Base-by-base conservation (phyloP, 2,329 filamentous ascomycete species). In the Karstenula rhodostoma region DNA sequence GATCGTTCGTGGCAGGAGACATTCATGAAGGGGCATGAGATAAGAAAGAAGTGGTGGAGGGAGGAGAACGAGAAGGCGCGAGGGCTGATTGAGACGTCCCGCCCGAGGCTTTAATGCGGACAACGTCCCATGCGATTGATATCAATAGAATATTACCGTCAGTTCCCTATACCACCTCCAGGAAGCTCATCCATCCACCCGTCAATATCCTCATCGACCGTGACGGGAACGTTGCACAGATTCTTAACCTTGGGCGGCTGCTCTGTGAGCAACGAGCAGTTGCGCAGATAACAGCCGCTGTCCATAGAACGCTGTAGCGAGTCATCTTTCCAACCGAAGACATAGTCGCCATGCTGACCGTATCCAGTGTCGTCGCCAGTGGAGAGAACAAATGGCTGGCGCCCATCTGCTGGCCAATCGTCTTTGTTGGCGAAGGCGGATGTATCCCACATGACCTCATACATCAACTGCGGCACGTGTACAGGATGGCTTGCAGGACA, bases 41-140 rank as follows among this genome's bases (percentile, higher is more conserved):
- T 78, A 61, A 80, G 87, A 51, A 88, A 85, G 73, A 76, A 77
- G 8, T 86, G 87, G 85, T 89, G 87, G 87, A 77, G 75, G 68
- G 78, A 81, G 52, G 70, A 82, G 23, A 89, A 88, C 67, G 77
- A 74, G 49, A 67, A 74, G 64, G 79, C 77, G 15, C 66, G 62
- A 22, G 27, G 35, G 23, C 5, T 15, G 17, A 44, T n/a, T 43
- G 32, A 32, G 29, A n/a, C 6, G 19, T 6, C 46, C 15, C 29
- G 50, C 25, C 35, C 55, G 15, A 58, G 35, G 50, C 43, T 61
- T 15, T 60, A 40, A 56, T 19, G n/a, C n/a, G n/a, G 3, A 10
- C 10, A 4, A 3, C 23, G 9, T 13, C 12, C 19, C 12, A 8
- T 23, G 27, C n/a, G n/a, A n/a, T 29, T 23, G 22, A 22, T 15